These are phyloP conservation scores for Tephrocybe sp. DNA, from an alignment of 768 basidiomycete genomes.

Conservation along the genomic window DNA sequence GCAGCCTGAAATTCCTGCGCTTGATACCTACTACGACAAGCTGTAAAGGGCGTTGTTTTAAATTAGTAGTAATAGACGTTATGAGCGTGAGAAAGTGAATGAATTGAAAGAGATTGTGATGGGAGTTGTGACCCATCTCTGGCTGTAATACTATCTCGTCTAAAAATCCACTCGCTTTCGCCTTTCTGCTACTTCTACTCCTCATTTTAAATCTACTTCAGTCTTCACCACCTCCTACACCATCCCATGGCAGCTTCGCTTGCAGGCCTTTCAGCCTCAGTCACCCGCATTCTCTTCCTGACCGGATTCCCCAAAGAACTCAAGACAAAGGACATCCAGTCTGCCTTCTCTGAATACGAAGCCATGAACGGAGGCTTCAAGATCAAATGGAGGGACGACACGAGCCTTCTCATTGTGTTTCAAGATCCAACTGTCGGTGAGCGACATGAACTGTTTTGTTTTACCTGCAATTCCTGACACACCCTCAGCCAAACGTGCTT, in stretches of 20 bases:
- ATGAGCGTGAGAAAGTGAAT: constrained; percentile 16
- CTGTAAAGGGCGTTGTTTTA: no score
- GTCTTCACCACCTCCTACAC: constrained; percentile 18
- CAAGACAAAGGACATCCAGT: constrained; percentile 95
- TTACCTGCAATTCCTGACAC: constrained; percentile 8
- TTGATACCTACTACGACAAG: constrained; percentile 95
- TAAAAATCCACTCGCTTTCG: constrained; percentile 23
- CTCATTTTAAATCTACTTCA: constrained; percentile 17
- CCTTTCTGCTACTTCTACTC: constrained; percentile 15
- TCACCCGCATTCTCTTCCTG: constrained; percentile 91
- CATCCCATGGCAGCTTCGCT: constrained; percentile 67
- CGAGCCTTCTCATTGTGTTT: constrained; percentile 92
- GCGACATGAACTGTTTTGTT: constrained; percentile 30
- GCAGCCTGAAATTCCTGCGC: constrained; percentile 82
- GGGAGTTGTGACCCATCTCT: constrained; percentile 5
- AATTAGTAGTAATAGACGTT: neutral
- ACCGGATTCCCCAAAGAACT: constrained; percentile 93
- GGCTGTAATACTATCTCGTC: constrained; percentile 18
- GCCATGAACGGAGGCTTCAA: constrained; percentile 87
- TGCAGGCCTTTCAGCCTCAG: constrained; percentile 86
- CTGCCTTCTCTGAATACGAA: constrained; percentile 89
- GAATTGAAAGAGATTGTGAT: constrained; percentile 6
- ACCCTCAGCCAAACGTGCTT: constrained; percentile 86
- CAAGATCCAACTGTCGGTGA: constrained; percentile 85
- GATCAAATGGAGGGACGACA: constrained; percentile 99